These are phyloP conservation scores for Leonotis leonurus DNA, from an alignment of 257 asterid species.

Conservation along the genomic window DNA sequence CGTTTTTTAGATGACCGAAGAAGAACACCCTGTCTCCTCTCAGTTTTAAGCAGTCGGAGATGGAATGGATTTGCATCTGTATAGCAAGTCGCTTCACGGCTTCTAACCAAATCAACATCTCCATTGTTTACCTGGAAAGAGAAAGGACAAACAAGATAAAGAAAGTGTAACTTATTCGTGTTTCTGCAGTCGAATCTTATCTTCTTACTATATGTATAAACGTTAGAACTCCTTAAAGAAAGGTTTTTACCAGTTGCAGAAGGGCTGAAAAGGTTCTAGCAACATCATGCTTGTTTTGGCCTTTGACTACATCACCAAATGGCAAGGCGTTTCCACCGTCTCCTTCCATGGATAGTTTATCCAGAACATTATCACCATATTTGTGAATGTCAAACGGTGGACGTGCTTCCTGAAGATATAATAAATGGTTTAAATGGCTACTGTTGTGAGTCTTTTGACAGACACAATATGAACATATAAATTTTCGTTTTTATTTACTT, in stretches of 20 bases:
- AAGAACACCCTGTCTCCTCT: constrained; percentile 30
- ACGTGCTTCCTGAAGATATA: constrained; percentile 50
- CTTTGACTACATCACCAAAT: constrained; percentile 65
- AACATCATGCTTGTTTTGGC: constrained; percentile 79
- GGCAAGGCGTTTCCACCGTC: constrained; percentile 34
- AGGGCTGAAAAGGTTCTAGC: constrained; percentile 96
- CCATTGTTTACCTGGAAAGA: constrained; percentile 73
- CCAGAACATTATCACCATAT: constrained; percentile 69
- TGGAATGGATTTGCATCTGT: constrained; percentile 49
- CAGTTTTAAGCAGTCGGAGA: constrained; percentile 41
- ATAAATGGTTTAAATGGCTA: constrained; percentile 13
- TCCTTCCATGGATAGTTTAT: constrained; percentile 42
- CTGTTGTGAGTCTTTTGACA: constrained; percentile 13
- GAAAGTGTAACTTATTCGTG: neutral
- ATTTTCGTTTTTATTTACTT: constrained; percentile 29
- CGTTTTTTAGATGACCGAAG: constrained; percentile 52
- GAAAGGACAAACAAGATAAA: neutral
- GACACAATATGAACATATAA: neutral
- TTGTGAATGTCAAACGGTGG: constrained; percentile 89
- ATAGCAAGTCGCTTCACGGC: constrained; percentile 34
- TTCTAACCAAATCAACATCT: constrained; percentile 52
- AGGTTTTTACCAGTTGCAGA: constrained; percentile 69
- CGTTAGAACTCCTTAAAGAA: neutral
- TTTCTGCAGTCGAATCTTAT: neutral
- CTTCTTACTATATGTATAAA: neutral